Evolutionary conservation across 2,329 filamentous ascomycete genomes (phyloP), one percentile per base, ranked within the genome.

Genomic region (Scedosporium boydii): DNA sequence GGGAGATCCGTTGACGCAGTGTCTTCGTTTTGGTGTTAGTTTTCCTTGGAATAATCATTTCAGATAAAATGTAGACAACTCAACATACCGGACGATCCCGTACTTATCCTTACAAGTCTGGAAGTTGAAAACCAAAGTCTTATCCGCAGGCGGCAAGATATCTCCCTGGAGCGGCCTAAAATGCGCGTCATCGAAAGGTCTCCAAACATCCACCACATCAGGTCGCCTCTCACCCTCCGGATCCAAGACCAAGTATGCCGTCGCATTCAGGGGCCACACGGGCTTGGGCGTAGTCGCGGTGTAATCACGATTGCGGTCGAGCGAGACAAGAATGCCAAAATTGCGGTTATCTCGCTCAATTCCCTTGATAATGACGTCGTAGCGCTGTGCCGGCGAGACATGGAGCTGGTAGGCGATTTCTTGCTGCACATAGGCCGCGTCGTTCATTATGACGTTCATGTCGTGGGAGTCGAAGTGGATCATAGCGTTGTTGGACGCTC

Each of bases 1-100:
- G 6, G 87, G 87, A 55, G 85, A 74, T 66, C 83, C 82, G 73
- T 90, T 91, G 72, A 87, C 78, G 69, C 78, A 84, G 10, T 80
- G 79, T 29, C 72, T 61, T 38, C 18, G 23, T 12, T 72, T 29
- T 1, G 6, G 6, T 18, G 58, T 59, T 26, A 59, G 58, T 59
- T 26, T 16, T 48, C 14, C 14, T 9, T 6, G 5, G 7, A 1
- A 16, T 27, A 10, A 26, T 26, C 14, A n/a, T 44, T 1, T 48
- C 53, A 12, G 18, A 29, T 14, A 38, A 6, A 59, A 9, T n/a
- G 18, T 34, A 59, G n/a, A 38, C 26, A 9, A 41, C 9, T 16
- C 14, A 23, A 63, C 68, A 66, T 69, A 79, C 77, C 89, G 87
- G 61, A 78, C 80, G 42, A 83, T 81, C 6, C 84, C 85, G 67